A percentile compares a stretch with the other conserved stretches of the same genome.
These are phyloP conservation scores for Graphilbum ipis-grandicollis DNA, from an alignment of 2,329 filamentous ascomycete species.

Conservation along the genomic window DNA sequence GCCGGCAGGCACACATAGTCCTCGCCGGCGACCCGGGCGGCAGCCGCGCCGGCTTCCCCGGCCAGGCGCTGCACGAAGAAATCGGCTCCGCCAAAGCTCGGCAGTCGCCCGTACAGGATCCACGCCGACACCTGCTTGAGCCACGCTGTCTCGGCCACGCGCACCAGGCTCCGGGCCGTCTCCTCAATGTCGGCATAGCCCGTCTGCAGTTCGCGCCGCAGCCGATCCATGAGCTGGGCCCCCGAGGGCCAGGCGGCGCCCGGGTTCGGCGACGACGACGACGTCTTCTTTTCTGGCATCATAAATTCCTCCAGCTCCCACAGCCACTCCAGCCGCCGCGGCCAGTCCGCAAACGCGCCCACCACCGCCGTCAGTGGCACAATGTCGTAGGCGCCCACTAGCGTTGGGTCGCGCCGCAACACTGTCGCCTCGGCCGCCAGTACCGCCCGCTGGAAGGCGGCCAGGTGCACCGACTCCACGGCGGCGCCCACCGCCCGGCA, in stretches of 20 bases:
- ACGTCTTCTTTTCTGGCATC: conserved; percentile 15
- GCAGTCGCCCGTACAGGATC: conserved; percentile 76
- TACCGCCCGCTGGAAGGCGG: conserved; percentile 66
- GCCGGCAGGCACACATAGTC: conserved; percentile 40
- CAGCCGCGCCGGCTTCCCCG: not conserved
- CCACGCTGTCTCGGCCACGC: conserved; percentile 76
- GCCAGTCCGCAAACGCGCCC: conserved; percentile 76
- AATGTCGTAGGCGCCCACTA: conserved; percentile 84
- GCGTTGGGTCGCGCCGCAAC: conserved; percentile 54
- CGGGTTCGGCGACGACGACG: not conserved
- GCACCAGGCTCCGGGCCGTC: conserved; percentile 55
- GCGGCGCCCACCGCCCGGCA: conserved; percentile 75
- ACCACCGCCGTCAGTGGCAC: conserved; percentile 79
- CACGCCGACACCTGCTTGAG: conserved; percentile 78
- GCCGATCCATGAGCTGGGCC: conserved; percentile 56
- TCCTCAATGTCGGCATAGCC: conserved; percentile 77
- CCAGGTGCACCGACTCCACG: conserved; percentile 57
- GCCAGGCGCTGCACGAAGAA: conserved; percentile 56
- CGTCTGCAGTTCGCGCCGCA: conserved; percentile 64
- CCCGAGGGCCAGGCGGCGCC: conserved; percentile 36
- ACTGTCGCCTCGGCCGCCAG: conserved; percentile 70
- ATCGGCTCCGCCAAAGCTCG: conserved; percentile 60
- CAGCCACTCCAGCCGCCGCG: conserved; percentile 69
- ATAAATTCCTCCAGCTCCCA: conserved; percentile 60
- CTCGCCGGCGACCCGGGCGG: conserved; percentile 13